These are phyloP conservation scores for Musa acuminata DNA, from an alignment of 176 grass and related monocot species.

Conservation along the genomic window DNA sequence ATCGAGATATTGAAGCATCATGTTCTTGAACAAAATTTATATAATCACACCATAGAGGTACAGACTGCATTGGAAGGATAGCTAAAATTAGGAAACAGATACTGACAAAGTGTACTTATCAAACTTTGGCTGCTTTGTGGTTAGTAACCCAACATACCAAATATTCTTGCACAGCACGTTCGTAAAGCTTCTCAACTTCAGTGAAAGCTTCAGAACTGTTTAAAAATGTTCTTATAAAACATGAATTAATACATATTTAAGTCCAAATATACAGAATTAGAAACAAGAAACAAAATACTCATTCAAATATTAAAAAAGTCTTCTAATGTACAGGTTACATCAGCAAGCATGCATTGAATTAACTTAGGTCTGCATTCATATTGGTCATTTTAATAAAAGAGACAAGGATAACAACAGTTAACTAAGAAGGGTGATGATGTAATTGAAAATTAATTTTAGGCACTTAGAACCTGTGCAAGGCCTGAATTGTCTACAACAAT, in stretches of 20 bases:
- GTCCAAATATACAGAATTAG: not conserved
- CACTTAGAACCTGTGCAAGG: not conserved
- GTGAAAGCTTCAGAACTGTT: slow-evolving; percentile 51
- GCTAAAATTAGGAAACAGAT: slow-evolving; percentile 17
- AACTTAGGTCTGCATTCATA: not conserved
- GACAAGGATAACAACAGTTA: not conserved
- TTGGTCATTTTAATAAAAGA: too few relatives aligned
- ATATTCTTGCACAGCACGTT: slow-evolving; percentile 82
- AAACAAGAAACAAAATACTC: not conserved
- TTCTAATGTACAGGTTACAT: not conserved
- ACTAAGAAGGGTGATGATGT: not conserved
- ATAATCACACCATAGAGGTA: slow-evolving; percentile 76
- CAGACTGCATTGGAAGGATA: slow-evolving; percentile 44
- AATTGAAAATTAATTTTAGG: not conserved
- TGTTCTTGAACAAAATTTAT: slow-evolving; percentile 75
- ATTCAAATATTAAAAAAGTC: not conserved
- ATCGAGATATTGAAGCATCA: slow-evolving; percentile 55
- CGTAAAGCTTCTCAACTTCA: slow-evolving; percentile 72
- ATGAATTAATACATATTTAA: not conserved
- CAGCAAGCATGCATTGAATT: not conserved
- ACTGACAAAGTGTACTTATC: not conserved
- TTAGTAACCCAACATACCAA: slow-evolving; percentile 43
- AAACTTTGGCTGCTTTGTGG: not conserved
- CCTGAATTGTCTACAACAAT: not conserved
- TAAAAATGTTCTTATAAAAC: not conserved